Evolutionary conservation across 768 basidiomycete genomes (phyloP), one percentile per base, ranked within the genome.

Genomic region (Pisolithus marmoratus): DNA sequence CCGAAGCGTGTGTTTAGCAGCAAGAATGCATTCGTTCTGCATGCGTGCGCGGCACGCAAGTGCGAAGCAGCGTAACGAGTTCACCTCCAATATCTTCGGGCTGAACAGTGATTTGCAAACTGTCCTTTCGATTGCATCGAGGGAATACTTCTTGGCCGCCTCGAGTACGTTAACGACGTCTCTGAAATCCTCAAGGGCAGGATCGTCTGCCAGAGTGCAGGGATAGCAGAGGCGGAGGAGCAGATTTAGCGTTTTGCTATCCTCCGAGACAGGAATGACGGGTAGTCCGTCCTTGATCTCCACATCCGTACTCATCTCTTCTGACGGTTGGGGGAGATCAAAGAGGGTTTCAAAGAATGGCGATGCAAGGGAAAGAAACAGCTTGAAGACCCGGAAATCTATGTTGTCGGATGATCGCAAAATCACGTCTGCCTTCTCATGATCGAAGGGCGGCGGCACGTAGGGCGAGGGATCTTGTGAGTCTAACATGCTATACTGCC

Each of bases 281-380:
- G 49, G 31, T 22, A 66, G 54, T 48, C 29, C 54, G 20, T 65
- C 59, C 31, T 48, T 58, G 8, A 24, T 24, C n/a, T 58, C 61
- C 43, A 53, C 55, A 8, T 46, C 52, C 7, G 36, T 44, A n/a
- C 19, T 34, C 22, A 15, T 26, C 6, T 8, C 45, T 42, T 52
- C 20, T 14, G 42, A 14, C 19, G 66, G 51, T 36, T 70, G 64
- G 4, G 66, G 64, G 8, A 67, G 48, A 15, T 54, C 36, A 45
- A 72, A 67, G 49, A 74, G 60, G 23, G 57, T 52, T 26, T 62
- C 55, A 52, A 72, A 75, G 54, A 67, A 61, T 0, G 66, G 59
- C 17, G 72, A 73, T 0, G 70, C 59, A 17, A 69, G 59, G 14
- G 62, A 60, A 22, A 72, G 67, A 34, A 72, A 62, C 8, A 59